Evolutionary conservation across 768 basidiomycete species (phyloP).

Genomic region (Collybia sp.): DNA sequence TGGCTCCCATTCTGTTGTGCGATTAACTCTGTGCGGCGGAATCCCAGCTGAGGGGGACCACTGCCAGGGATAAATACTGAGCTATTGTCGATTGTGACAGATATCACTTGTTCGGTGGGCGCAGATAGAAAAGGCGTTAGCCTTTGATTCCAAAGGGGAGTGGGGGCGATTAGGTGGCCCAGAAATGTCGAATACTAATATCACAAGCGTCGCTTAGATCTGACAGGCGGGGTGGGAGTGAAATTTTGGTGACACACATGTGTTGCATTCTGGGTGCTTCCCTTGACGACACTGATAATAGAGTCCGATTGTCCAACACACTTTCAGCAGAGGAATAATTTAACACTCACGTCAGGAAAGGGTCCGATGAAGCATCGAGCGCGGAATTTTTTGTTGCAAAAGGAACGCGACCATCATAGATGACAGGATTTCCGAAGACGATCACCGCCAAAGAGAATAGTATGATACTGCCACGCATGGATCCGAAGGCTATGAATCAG

Average conservation of each 20-base stretch:
- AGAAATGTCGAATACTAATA: conserved; percentile 40
- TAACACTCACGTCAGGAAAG: conserved; percentile 47
- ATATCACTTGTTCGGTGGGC: conserved; percentile 44
- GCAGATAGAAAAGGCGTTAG: conserved; percentile 14
- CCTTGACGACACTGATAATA: conserved; percentile 47
- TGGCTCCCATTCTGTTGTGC: conserved; percentile 37
- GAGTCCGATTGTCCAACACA: not conserved
- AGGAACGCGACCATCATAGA: conserved; percentile 54
- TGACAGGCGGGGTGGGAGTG: not conserved
- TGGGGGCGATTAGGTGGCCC: conserved; percentile 30
- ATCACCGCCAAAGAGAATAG: not conserved
- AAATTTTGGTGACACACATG: conserved; percentile 30
- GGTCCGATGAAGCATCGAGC: conserved; percentile 42
- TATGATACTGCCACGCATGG: not conserved
- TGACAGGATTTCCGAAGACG: conserved; percentile 16
- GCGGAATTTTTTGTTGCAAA: conserved; percentile 35
- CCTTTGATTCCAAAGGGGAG: conserved; percentile 43
- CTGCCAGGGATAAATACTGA: conserved; percentile 53
- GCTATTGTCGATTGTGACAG: conserved; percentile 50
- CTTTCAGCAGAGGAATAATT: not conserved
- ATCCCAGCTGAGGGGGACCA: conserved; percentile 44
- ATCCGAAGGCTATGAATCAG: too few relatives aligned
- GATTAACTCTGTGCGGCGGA: conserved; percentile 57
- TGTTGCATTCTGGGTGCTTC: conserved; percentile 40
- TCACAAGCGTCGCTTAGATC: not conserved